phyloP scores from a whole-genome alignment of 768 basidiomycete species.

The Chlorophyllum brunneum region DNA sequence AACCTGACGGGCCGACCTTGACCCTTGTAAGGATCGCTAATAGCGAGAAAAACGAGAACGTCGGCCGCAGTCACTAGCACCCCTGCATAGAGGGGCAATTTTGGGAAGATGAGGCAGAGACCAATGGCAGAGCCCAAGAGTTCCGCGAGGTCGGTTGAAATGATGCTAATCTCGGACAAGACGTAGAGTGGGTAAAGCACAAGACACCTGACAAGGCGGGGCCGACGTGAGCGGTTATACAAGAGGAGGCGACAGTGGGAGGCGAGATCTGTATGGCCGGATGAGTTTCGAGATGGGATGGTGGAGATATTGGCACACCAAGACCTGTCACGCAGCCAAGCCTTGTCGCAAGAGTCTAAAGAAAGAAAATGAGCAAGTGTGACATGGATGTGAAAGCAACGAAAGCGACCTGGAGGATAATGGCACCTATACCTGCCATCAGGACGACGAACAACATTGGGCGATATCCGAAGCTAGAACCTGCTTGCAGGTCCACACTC shows the following conservation, averaged over 20 bases:
- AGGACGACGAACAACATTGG: slow-evolving; percentile 68
- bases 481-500: slow-evolving; percentile 77
- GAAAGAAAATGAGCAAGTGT: slow-evolving; percentile 14
- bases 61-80: slow-evolving; percentile 56
- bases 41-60: slow-evolving; percentile 54
- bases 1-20: slow-evolving; percentile 49
- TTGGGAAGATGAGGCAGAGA: slow-evolving; percentile 57
- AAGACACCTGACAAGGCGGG: slow-evolving; percentile 39
- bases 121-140: slow-evolving; percentile 69
- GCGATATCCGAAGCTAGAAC: slow-evolving; percentile 39
- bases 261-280: slow-evolving; percentile 45
- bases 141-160: slow-evolving; percentile 70
- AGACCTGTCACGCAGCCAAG: slow-evolving; percentile 68
- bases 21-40: slow-evolving; percentile 57
- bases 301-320: slow-evolving; percentile 31
- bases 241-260: slow-evolving; percentile 55
- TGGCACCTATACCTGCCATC: slow-evolving; percentile 58
- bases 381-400: background rate
- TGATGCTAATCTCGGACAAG: slow-evolving; percentile 55
- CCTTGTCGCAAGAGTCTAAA: slow-evolving; percentile 59
- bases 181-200: slow-evolving; percentile 55
- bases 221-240: slow-evolving; percentile 47
- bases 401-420: slow-evolving; percentile 54
- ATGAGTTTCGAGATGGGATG: background rate
- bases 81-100: slow-evolving; percentile 51